Percentiles rank a stretch among this genome's conserved stretches.
phyloP scores from a whole-genome alignment of 2,329 filamentous ascomycete species.

The Didymella arachidicola region DNA sequence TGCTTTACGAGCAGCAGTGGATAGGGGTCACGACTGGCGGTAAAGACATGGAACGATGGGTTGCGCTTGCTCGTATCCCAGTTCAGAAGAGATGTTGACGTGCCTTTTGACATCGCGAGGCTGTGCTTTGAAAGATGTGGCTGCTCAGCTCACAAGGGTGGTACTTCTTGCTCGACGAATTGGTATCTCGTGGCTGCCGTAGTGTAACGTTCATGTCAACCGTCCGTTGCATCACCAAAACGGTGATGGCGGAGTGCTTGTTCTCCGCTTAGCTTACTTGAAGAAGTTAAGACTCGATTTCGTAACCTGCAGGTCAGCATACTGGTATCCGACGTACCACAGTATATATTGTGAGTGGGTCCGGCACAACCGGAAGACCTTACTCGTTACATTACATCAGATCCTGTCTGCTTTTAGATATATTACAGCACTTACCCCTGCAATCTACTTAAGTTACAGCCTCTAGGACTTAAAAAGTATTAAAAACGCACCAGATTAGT shows the following conservation, averaged over 20 bases:
- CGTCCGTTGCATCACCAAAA: constrained; percentile 12
- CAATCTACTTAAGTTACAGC: no score
- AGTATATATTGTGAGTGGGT: no score
- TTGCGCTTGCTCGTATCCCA: neutral
- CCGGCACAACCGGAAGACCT: no score
- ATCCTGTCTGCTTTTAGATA: no score
- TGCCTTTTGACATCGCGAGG: neutral
- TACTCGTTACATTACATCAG: no score
- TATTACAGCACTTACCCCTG: no score
- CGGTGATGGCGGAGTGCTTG: constrained; percentile 25
- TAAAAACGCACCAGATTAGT: no score
- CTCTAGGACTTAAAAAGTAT: no score
- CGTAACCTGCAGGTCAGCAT: constrained; percentile 38
- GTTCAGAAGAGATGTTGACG: neutral
- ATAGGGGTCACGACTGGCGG: constrained; percentile 1
- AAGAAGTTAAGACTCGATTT: constrained; percentile 22
- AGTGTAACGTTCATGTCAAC: constrained; percentile 29
- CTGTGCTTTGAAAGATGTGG: constrained; percentile 3
- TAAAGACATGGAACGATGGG: neutral
- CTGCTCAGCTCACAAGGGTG: constrained; percentile 14
- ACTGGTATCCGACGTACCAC: no score
- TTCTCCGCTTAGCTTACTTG: constrained; percentile 28
- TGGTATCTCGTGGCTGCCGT: constrained; percentile 1
- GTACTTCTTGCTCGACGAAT: constrained; percentile 3
- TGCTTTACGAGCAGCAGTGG: constrained; percentile 22